A percentile compares a stretch with the other conserved stretches of the same genome.
Conservation (phyloP, 257 asterid genomes). For the Fraxinus quadrangulata region DNA sequence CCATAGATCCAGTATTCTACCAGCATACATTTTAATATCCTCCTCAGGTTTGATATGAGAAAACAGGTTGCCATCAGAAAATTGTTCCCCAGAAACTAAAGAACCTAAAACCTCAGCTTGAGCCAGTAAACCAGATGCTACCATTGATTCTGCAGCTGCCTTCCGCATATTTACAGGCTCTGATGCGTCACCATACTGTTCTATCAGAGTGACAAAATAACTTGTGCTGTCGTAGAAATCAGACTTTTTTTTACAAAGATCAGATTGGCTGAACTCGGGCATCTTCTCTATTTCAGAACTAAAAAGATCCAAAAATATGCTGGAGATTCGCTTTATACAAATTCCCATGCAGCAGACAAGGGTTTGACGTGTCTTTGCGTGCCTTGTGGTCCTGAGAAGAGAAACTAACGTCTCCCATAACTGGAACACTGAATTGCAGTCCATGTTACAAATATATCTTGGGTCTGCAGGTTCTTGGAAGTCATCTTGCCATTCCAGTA, state of each 20-base stretch:
- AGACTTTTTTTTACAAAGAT: constrained; percentile 31
- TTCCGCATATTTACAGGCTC: constrained; percentile 73
- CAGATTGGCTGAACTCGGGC: constrained; percentile 33
- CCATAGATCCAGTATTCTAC: constrained; percentile 71
- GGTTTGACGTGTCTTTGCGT: constrained; percentile 66
- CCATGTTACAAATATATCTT: constrained; percentile 54
- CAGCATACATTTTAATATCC: constrained; percentile 47
- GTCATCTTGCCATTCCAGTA: constrained; percentile 44
- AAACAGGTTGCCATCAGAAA: constrained; percentile 33
- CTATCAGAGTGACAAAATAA: constrained; percentile 64
- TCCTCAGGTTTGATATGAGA: constrained; percentile 42
- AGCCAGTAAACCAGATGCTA: constrained; percentile 75
- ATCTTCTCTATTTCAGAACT: constrained; percentile 33
- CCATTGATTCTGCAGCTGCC: constrained; percentile 85
- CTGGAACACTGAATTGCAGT: constrained; percentile 48
- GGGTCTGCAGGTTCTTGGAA: constrained; percentile 34
- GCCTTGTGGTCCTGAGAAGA: constrained; percentile 67
- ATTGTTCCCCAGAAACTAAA: constrained; percentile 32
- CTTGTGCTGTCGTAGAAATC: constrained; percentile 48
- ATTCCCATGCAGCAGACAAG: constrained; percentile 94
- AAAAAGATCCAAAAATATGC: constrained; percentile 42
- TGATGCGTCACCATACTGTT: constrained; percentile 65
- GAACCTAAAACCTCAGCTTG: constrained; percentile 58
- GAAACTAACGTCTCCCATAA: constrained; percentile 79
- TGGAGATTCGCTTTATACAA: constrained; percentile 60